These are phyloP conservation scores for Penicillium hesseltinei DNA, from an alignment of 2,329 filamentous ascomycete species.

Conservation along the genomic window DNA sequence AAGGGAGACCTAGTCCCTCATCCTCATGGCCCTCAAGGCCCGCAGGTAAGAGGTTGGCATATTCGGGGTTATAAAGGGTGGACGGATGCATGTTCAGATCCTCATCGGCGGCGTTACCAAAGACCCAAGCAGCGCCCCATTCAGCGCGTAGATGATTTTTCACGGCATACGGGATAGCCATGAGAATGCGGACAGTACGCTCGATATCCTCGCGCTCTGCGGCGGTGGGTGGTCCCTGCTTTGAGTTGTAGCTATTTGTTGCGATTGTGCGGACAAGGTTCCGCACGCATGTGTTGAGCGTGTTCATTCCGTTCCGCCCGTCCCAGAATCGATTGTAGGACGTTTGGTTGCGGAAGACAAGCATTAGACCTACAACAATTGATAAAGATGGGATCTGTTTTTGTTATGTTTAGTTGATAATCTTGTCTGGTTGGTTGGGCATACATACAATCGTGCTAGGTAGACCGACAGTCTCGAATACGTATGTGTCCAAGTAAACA, in stretches of 20 bases:
- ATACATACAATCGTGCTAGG: constrained; percentile 56
- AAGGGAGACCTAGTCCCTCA: constrained; percentile 57
- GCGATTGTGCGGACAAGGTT: constrained; percentile 59
- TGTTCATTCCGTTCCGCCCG: constrained; percentile 56
- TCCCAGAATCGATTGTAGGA: constrained; percentile 66
- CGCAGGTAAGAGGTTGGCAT: constrained; percentile 50
- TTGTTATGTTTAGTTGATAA: constrained; percentile 1
- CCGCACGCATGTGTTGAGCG: constrained; percentile 57
- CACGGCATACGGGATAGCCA: constrained; percentile 62
- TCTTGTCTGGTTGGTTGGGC: not conserved
- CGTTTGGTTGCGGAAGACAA: constrained; percentile 65
- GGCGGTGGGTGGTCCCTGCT: constrained; percentile 32
- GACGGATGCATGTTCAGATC: constrained; percentile 31
- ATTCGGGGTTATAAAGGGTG: constrained; percentile 46
- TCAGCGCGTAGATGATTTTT: constrained; percentile 65
- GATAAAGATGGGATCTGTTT: constrained; percentile 58
- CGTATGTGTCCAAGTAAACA: constrained; percentile 56
- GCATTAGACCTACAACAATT: constrained; percentile 66
- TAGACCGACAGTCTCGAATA: constrained; percentile 52
- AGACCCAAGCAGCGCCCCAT: constrained; percentile 52
- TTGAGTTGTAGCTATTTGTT: constrained; percentile 45
- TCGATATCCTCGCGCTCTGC: constrained; percentile 58
- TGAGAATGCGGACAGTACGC: constrained; percentile 56
- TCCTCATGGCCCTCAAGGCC: constrained; percentile 56
- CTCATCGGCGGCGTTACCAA: constrained; percentile 28